These are phyloP conservation scores for Ogataea pilisensis DNA, from an alignment of 805 yeast genomes.

Conservation along the genomic window DNA sequence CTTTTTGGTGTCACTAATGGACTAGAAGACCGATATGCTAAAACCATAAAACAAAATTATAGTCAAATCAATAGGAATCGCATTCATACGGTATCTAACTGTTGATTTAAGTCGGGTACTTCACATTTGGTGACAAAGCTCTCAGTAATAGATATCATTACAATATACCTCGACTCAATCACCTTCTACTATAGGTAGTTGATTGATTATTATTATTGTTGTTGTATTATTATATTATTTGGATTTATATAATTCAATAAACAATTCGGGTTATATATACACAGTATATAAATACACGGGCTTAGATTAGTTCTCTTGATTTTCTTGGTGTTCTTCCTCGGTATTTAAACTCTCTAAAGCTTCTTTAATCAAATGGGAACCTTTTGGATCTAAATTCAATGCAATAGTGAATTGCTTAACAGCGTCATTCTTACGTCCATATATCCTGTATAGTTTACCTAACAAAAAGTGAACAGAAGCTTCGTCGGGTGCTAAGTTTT, in stretches of 20 bases:
- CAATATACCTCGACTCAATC: conserved; percentile 61
- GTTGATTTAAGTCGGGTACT: conserved; percentile 83
- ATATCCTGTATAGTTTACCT: conserved; percentile 79
- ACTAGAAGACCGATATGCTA: conserved; percentile 51
- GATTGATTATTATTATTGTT: conserved; percentile 77
- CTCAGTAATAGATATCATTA: conserved; percentile 76
- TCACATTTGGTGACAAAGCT: conserved; percentile 80
- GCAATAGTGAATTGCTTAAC: conserved; percentile 85
- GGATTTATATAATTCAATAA: too few species aligned
- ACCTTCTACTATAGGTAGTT: conserved; percentile 75
- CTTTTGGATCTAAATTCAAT: conserved; percentile 87
- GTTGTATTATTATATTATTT: too few species aligned
- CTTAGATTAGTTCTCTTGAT: conserved; percentile 7
- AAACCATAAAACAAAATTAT: conserved; percentile 45
- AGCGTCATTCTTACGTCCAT: conserved; percentile 72
- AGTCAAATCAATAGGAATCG: conserved; percentile 49
- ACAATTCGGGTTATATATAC: neutral
- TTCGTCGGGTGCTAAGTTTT: conserved; percentile 85
- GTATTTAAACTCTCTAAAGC: conserved; percentile 58
- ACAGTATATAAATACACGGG: neutral
- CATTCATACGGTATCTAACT: conserved; percentile 56
- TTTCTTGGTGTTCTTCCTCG: conserved; percentile 15
- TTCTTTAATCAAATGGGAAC: conserved; percentile 77
- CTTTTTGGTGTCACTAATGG: conserved; percentile 89
- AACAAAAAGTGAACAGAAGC: conserved; percentile 87